These are phyloP conservation scores for Sclerotinia sclerotiorum DNA, from an alignment of 2,329 filamentous ascomycete genomes.

Conservation along the genomic window DNA sequence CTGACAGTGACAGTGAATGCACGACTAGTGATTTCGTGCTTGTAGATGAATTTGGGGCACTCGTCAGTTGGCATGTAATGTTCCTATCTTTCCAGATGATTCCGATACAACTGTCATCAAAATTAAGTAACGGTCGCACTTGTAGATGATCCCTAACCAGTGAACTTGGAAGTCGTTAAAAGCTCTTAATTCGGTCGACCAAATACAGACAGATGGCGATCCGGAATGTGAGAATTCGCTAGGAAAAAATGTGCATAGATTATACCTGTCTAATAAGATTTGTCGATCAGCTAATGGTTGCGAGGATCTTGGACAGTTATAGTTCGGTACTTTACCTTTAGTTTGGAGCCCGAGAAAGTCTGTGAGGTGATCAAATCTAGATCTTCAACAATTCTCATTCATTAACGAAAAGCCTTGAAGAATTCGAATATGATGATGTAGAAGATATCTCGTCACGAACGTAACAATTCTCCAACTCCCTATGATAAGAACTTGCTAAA, in stretches of 20 bases:
- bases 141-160: background rate
- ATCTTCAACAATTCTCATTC: conserved; percentile 13
- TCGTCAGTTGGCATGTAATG: background rate
- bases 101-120: background rate
- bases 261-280: background rate
- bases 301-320: conserved; percentile 1
- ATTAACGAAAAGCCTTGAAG: background rate
- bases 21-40: background rate
- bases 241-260: background rate
- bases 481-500: background rate
- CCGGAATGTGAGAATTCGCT: background rate
- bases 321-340: background rate
- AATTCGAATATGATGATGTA: background rate
- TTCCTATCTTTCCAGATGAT: background rate
- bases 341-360: background rate
- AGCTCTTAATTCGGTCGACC: background rate
- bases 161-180: background rate
- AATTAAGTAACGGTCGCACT: background rate
- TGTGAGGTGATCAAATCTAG: background rate
- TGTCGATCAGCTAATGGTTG: conserved; percentile 13
- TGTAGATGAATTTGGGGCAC: background rate
- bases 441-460: background rate
- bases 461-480: background rate
- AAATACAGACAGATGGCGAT: background rate
- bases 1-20: background rate